Evolutionary conservation across 78 protist genomes (phyloP).

Genomic region (Chrysochromulina tobinii): DNA sequence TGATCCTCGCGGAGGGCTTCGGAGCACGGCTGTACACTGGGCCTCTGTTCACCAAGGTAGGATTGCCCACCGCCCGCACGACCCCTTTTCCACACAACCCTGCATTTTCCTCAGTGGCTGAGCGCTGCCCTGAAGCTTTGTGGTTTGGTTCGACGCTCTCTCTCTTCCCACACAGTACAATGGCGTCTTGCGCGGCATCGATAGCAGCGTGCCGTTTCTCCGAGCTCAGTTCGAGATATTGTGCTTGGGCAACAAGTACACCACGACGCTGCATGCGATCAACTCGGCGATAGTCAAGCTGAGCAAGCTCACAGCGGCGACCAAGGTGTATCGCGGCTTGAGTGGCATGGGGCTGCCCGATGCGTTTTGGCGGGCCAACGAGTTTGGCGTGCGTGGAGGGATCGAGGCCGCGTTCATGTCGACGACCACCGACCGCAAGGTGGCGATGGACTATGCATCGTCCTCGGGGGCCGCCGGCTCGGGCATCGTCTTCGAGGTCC

Average conservation of each 20-base stretch:
- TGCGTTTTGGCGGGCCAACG: background rate
- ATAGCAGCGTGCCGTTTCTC: background rate
- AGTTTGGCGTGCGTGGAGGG: conserved; percentile 31
- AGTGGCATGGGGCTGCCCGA: conserved; percentile 31
- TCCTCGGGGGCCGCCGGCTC: background rate
- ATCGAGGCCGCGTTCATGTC: conserved; percentile 33
- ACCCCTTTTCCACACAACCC: too few relatives aligned
- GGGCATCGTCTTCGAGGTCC: background rate
- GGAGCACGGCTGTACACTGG: conserved; percentile 4
- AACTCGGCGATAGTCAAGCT: conserved; percentile 11
- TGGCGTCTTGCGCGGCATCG: conserved; percentile 5
- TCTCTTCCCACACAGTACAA: background rate
- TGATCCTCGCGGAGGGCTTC: background rate
- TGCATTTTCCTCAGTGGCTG: too few relatives aligned
- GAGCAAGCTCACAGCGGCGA: background rate
- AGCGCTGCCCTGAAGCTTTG: too few relatives aligned
- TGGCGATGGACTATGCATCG: conserved; percentile 2
- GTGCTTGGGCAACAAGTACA: conserved; percentile 11
- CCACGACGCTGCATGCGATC: conserved; percentile 18
- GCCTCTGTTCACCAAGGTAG: background rate
- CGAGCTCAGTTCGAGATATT: background rate
- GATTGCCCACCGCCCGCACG: too few relatives aligned
- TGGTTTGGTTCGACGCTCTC: too few relatives aligned
- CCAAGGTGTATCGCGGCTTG: conserved; percentile 26
- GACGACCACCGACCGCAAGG: conserved; percentile 27